A percentile compares a stretch with the other conserved stretches of the same genome.
These are phyloP conservation scores for Triticum timopheevii DNA, from an alignment of 176 grass and related monocot species.

Conservation along the genomic window DNA sequence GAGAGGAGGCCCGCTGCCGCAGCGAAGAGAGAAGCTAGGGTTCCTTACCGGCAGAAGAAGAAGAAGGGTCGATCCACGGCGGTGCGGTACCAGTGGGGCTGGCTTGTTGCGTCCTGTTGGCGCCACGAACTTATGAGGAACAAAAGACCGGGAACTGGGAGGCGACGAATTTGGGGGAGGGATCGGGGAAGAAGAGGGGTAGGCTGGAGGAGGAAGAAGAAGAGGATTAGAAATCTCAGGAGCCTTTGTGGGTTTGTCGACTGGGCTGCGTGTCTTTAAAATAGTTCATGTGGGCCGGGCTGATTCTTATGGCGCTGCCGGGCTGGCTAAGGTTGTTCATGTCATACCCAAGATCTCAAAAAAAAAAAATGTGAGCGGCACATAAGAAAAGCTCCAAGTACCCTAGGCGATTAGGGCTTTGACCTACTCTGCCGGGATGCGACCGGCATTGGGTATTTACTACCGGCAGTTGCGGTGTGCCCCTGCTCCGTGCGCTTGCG, in stretches of 20 bases:
- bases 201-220: conserved; percentile 11
- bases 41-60: background rate
- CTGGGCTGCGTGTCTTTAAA: background rate
- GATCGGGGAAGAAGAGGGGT: background rate
- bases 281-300: background rate
- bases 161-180: background rate
- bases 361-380: no score
- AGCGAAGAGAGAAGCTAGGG: conserved; percentile 6
- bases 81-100: background rate
- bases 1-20: background rate
- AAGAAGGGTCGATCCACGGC: background rate
- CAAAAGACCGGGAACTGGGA: conserved; percentile 4
- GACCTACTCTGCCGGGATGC: no score
- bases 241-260: background rate
- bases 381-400: no score
- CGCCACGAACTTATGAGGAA: background rate
- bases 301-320: background rate
- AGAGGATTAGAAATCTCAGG: background rate
- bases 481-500: no score
- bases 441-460: no score
- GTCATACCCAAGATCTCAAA: no score
- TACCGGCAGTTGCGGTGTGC: no score
- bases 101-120: background rate
- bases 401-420: no score
- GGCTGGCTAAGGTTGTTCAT: no score